Base-by-base conservation (phyloP, 495 filamentous ascomycete genomes). In the Neurospora africana region DNA sequence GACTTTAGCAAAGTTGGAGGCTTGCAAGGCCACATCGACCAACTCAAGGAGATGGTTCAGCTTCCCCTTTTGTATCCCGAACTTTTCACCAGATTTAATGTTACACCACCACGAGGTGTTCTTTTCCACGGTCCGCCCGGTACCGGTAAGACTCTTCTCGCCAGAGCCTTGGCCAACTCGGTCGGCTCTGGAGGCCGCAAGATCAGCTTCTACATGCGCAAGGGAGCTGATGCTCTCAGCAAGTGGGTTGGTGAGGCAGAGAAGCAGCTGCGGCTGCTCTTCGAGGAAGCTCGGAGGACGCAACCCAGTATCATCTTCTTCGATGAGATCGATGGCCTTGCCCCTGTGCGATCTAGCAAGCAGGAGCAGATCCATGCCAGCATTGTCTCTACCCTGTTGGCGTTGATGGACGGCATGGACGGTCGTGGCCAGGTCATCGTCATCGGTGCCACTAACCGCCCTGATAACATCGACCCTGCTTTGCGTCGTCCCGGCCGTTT, bases 211-310 rank as follows among this genome's bases (percentile, higher is more conserved):
- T 99, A 98, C 82, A 99, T 99, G 95, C 89, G 95, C 44, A 99
- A 99, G 80, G 95, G 96, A 71, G 96, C 94, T 40, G 95, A 99
- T 85, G 93, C 93, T 65, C 84, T 98, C 58, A 97, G 93, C 81
- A 99, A 99, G 83, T 99, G 95, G 95, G 96, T 98, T 71, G 95
- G 95, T 78, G 95, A 99, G 82, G 96, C 96, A 17, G 95, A 99
- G 80, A 89, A 94, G 77, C 95, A 98, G 78, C 86, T 99, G 23
- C 89, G 95, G 35, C 82, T 98, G 71, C 86, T 99, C 4, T 99
- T 99, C 75, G 95, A 99, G 75, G 96, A 99, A 81, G 95, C 95
- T 17, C 88, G 93, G 74, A 94, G 92, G 78, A 98, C 89, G 10
- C 96, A 98, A 78, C 95, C 95, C 1, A 97, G 94, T 78, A 99